Evolutionary conservation across 2,329 filamentous ascomycete genomes (phyloP).

Genomic region (Microthyrium microscopicum): DNA sequence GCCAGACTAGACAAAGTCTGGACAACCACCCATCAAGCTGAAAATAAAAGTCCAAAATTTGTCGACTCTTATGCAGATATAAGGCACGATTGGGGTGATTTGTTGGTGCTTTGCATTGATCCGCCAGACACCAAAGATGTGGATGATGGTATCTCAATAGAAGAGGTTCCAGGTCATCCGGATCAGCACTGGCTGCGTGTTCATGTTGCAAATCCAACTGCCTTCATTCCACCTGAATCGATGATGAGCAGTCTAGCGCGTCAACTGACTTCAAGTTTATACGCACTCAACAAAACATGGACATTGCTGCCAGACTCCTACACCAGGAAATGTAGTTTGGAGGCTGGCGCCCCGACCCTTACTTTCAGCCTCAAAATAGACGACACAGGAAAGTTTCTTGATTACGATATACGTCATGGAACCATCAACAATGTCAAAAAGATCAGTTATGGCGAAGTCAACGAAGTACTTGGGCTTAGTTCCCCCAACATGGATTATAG

Average conservation of each 20-base stretch:
- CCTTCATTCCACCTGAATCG: constrained; percentile 44
- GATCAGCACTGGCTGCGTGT: constrained; percentile 59
- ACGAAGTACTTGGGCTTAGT: constrained; percentile 1
- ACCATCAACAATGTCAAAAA: constrained; percentile 36
- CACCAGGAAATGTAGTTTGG: constrained; percentile 37
- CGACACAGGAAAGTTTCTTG: constrained; percentile 33
- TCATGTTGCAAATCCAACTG: constrained; percentile 64
- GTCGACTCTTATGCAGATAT: constrained; percentile 37
- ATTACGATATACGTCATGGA: constrained; percentile 36
- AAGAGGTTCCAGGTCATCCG: constrained; percentile 33
- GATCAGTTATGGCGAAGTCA: constrained; percentile 22
- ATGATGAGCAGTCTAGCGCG: constrained; percentile 44
- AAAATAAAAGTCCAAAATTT: constrained; percentile 20
- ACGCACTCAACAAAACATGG: constrained; percentile 38
- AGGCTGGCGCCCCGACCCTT: constrained; percentile 35
- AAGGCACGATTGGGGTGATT: constrained; percentile 42
- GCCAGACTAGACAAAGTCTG: too few relatives aligned
- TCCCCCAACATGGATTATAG: too few relatives aligned
- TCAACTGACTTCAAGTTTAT: constrained; percentile 38
- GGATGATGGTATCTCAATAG: constrained; percentile 63
- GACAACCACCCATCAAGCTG: constrained; percentile 19
- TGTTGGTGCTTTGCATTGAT: constrained; percentile 59
- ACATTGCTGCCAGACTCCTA: constrained; percentile 38
- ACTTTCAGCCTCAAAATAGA: constrained; percentile 44
- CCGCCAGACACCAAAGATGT: constrained; percentile 49